A percentile compares a stretch with the other conserved stretches of the same genome.
Conservation (phyloP, 192 early-diverging fungal species). For the Dissophora globulifera region DNA sequence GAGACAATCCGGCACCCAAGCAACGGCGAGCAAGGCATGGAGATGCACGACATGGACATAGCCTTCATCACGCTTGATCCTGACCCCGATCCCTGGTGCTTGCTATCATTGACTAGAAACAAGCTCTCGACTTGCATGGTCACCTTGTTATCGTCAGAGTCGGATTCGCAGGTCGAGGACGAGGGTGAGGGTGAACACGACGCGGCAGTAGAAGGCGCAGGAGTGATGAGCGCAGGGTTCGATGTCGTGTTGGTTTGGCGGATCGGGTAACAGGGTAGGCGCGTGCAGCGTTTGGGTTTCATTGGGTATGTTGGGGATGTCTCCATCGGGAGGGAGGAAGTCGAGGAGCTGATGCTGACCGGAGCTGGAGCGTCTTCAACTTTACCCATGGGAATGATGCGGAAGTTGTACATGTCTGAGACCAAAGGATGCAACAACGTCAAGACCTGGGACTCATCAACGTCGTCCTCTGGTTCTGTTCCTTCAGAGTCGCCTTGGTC, state of each 20-base stretch:
- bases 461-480: slow-evolving; percentile 13
- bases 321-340: not conserved
- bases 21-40: slow-evolving; percentile 48
- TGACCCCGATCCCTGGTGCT: not conserved
- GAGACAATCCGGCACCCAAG: slow-evolving; percentile 20
- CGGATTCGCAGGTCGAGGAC: not conserved
- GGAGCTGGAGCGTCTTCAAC: not conserved
- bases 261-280: slow-evolving; percentile 41
- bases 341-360: not conserved
- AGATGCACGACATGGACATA: slow-evolving; percentile 28
- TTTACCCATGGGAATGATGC: slow-evolving; percentile 23
- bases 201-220: not conserved
- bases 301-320: slow-evolving; percentile 6
- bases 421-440: slow-evolving; percentile 35
- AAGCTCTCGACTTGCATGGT: not conserved
- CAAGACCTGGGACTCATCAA: slow-evolving; percentile 33
- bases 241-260: not conserved
- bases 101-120: not conserved
- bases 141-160: not conserved
- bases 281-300: slow-evolving; percentile 34
- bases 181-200: not conserved
- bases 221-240: not conserved
- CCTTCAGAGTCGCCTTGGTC: not conserved
- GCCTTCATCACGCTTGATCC: not conserved
- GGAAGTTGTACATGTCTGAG: slow-evolving; percentile 51